Base-by-base conservation (phyloP, 1,284 basidiomycete species). In the Cystobasidium pallidum region DNA sequence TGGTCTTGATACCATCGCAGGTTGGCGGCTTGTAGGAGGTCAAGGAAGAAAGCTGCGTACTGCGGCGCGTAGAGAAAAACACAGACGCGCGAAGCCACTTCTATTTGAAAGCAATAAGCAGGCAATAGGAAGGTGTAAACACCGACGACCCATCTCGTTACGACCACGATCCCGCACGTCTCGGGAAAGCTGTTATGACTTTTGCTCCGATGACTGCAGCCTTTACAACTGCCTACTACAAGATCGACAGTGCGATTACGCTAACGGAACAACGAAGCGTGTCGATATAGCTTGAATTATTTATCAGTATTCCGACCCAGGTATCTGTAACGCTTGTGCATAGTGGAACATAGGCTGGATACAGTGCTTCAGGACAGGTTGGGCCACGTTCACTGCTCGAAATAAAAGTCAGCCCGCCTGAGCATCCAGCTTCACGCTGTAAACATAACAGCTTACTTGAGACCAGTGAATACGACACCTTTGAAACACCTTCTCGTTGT, bases 401-500 rank as follows among this genome's bases (percentile, higher is more conserved):
- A 55, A 10, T 1, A 8, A 15, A 10, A 21, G 4, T 51, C 41
- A 28, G 34, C 26, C 21, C n/a, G n/a, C n/a, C n/a, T n/a, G n/a
- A 45, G 39, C n/a, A 61, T 32, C 58, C 21, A 45, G n/a, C 2
- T 1, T 4, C 4, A 26, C 4, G 36, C 11, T 28, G 26, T 8
- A 13, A 30, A 3, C 21, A 19, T 3, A 17, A 55, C 49, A 26
- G 45, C 68, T 71, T 34, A 71, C 68, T 95, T 79, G 92, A 95
- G 66, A 97, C 83, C 30, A 99, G 83, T 11, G 94, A 95, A 80
- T 94, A 97, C 64, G 89, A 87, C 73, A 98, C 93, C 83, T 99
- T 99, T 67, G 88, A 89, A 76, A 94, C 89, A 0, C 96, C 96
- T 77, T 98, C 94, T n/a, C 91, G 87, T 79, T 90, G 88, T 17